Evolutionary conservation across 805 yeast species (phyloP), one percentile per base, ranked within the genome.

Genomic region (Candida verbasci): DNA sequence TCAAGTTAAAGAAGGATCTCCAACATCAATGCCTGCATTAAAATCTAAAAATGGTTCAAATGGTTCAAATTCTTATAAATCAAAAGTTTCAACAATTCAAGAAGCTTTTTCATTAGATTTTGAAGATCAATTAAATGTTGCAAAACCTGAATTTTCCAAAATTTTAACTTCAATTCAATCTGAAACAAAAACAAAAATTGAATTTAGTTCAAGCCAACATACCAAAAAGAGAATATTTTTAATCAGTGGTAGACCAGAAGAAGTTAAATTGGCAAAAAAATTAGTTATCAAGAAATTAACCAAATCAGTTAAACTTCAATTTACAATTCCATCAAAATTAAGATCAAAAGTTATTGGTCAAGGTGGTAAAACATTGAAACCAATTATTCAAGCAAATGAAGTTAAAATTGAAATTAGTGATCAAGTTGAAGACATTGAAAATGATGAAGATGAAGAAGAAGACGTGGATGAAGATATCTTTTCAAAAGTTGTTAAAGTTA

Each of bases 281-380:
- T 85, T 83, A 45, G 72, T 91, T 39, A 72, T 85, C 42, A 80
- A 78, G 53, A 82, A 77, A 48, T 71, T 91, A 55, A 81, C 94
- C 25, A 82, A 80, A 56, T 94, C 94, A 37, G 76, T 82, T 39
- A 64, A 62, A 5, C 62, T 76, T 32, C 60, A 68, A 21, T 75
- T 89, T 53, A 56, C 70, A 21, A 76, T 89, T 36, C 97, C 97
- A 22, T 75, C 89, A 10, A 76, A 75, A 47, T 72, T 86, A 40
- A 76, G 93, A 60, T 74, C 94, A 6, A 74, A 76, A 34, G 76
- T 89, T 40, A 89, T 89, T 61, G 97, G 97, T 41, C 73, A 89
- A 29, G 85, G 82, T 56, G 97, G 97, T 56, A 75, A 72, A 49
- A 82, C 72, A 42, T 76, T 89, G 60, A 85, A 79, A 57, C 89